These are phyloP conservation scores for Suillus spraguei DNA, from an alignment of 768 basidiomycete species.

Conservation along the genomic window DNA sequence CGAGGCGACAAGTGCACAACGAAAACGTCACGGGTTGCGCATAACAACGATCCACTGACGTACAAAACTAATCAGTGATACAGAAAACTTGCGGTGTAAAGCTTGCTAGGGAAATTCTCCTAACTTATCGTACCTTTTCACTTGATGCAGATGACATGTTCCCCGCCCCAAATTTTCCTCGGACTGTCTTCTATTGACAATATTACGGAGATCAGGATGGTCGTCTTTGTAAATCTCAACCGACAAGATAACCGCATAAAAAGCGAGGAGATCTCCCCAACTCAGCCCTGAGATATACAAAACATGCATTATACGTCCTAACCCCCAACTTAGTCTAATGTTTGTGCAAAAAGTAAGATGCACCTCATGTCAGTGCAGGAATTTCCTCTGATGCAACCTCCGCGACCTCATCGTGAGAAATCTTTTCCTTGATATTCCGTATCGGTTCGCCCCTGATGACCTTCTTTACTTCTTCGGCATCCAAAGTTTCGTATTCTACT, in stretches of 20 bases:
- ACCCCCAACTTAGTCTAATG: conserved; percentile 14
- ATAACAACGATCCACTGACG: conserved; percentile 6
- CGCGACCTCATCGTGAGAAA: conserved; percentile 49
- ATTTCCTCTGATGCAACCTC: conserved; percentile 13
- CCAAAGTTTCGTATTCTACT: conserved; percentile 94
- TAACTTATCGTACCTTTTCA: not conserved
- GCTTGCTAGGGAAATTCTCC: not conserved
- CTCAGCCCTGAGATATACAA: conserved; percentile 15
- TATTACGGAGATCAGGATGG: not conserved
- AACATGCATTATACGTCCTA: conserved; percentile 19
- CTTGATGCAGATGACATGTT: not conserved
- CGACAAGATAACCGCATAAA: not conserved
- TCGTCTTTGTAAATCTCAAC: not conserved
- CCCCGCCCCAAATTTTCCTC: not conserved
- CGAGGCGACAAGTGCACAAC: not conserved
- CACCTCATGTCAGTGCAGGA: conserved; percentile 16
- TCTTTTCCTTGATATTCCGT: conserved; percentile 65
- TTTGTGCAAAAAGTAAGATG: conserved; percentile 9
- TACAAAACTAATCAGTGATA: conserved; percentile 1
- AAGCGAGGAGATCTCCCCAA: not conserved
- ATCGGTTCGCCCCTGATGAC: conserved; percentile 86
- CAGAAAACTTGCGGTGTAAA: not conserved
- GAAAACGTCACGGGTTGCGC: conserved; percentile 2
- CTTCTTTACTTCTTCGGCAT: conserved; percentile 80
- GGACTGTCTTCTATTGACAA: not conserved